Evolutionary conservation across 441 rosid genomes (phyloP).

Genomic region (Pelargonium myrrhifolium): DNA sequence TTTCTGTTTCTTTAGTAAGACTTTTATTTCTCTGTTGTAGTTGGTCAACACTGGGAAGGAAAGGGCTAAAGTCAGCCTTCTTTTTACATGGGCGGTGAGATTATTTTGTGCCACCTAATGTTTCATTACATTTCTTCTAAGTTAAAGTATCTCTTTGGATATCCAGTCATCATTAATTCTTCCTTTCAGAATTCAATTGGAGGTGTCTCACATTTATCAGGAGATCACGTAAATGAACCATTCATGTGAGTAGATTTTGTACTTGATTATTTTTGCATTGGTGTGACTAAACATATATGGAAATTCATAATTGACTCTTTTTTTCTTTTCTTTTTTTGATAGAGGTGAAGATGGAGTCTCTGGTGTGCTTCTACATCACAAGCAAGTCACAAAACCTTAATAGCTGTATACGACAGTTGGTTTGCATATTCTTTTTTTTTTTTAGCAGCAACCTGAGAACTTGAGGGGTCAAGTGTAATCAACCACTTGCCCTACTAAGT

Average conservation of each 20-base stretch:
- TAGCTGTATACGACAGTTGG: slow-evolving; percentile 48
- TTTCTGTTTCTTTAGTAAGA: not conserved
- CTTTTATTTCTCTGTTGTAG: slow-evolving; percentile 32
- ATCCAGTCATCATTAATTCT: slow-evolving; percentile 21
- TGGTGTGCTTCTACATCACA: slow-evolving; percentile 99
- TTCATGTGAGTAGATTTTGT: slow-evolving; percentile 54
- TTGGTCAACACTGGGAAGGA: slow-evolving; percentile 93
- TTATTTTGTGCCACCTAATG: slow-evolving; percentile 4
- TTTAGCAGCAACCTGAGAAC: too few species aligned
- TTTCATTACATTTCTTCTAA: slow-evolving; percentile 15
- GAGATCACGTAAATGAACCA: slow-evolving; percentile 93
- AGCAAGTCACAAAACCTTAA: slow-evolving; percentile 78
- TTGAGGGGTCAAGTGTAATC: too few species aligned
- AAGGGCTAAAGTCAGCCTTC: slow-evolving; percentile 94
- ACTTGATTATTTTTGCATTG: slow-evolving; percentile 16
- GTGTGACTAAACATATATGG: slow-evolving; percentile 4
- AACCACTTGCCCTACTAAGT: too few species aligned
- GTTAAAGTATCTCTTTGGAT: slow-evolving; percentile 5
- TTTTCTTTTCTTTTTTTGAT: slow-evolving; percentile 23
- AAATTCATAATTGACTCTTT: slow-evolving; percentile 18
- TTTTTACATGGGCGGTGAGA: slow-evolving; percentile 94
- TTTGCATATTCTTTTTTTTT: too few species aligned
- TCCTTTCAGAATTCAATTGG: slow-evolving; percentile 83
- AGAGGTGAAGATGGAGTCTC: slow-evolving; percentile 95
- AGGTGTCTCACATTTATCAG: slow-evolving; percentile 74